A percentile compares a stretch with the other conserved stretches of the same genome.
Conservation (phyloP, 2,329 filamentous ascomycete genomes). For the Penicillium psychrosexuale region DNA sequence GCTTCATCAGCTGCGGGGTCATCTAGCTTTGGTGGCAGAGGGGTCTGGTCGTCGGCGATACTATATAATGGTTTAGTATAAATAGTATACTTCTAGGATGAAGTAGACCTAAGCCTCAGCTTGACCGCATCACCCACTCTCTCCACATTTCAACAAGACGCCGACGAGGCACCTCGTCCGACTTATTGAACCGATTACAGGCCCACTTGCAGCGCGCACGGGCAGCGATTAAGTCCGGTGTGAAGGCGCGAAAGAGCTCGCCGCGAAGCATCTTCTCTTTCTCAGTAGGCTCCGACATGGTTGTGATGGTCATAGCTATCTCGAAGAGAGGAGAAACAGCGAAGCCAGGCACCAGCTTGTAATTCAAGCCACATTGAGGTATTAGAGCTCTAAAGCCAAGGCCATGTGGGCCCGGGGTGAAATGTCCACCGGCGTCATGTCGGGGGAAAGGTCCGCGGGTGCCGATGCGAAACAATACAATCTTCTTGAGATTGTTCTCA, state of each 20-base stretch:
- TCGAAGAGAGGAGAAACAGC: not conserved
- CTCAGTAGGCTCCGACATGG: conserved; percentile 26
- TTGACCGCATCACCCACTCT: conserved; percentile 54
- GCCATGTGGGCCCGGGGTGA: not conserved
- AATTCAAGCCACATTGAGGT: not conserved
- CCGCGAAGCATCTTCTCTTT: conserved; percentile 58
- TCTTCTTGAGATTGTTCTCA: conserved; percentile 16
- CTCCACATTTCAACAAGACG: conserved; percentile 65
- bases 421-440: not conserved
- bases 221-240: conserved; percentile 62
- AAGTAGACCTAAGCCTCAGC: not conserved
- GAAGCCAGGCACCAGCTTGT: not conserved
- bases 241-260: conserved; percentile 72
- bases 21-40: conserved; percentile 58
- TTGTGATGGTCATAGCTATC: not conserved
- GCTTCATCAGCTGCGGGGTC: conserved; percentile 63
- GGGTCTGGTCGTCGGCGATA: conserved; percentile 59
- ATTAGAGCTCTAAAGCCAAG: not conserved
- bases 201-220: conserved; percentile 63
- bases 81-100: not conserved
- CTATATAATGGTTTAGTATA: conserved; percentile 41
- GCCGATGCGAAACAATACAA: conserved; percentile 5
- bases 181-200: conserved; percentile 61
- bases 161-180: conserved; percentile 59
- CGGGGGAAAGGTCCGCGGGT: not conserved